phyloP scores from a whole-genome alignment of 345 rosid genomes.

The Ceriops decandra region DNA sequence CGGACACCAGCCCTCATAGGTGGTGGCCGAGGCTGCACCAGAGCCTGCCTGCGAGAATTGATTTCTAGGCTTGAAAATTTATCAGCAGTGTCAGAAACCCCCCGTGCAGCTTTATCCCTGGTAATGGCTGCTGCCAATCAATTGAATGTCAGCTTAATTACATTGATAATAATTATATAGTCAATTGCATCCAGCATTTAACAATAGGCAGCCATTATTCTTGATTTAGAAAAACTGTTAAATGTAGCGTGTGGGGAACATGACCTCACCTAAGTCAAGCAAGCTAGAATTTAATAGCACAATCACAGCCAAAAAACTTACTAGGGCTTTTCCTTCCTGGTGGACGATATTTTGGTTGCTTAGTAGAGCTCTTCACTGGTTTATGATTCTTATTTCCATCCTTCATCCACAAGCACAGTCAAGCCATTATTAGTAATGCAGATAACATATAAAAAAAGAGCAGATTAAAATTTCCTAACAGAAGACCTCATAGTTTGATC shows the following conservation, averaged over 20 bases:
- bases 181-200: not conserved
- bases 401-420: slow-evolving; percentile 24
- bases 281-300: not conserved
- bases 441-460: not conserved
- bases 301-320: slow-evolving; percentile 35
- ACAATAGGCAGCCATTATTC: not conserved
- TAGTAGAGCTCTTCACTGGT: slow-evolving; percentile 35
- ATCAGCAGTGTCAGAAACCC: slow-evolving; percentile 46
- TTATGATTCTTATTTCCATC: slow-evolving; percentile 48
- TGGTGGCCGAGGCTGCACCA: slow-evolving; percentile 37
- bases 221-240: too few species aligned
- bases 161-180: slow-evolving; percentile 1
- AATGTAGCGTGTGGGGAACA: too few species aligned
- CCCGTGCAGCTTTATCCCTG: slow-evolving; percentile 38
- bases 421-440: not conserved
- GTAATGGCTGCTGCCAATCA: slow-evolving; percentile 29
- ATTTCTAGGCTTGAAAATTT: slow-evolving; percentile 52
- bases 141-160: not conserved
- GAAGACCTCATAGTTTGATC: too few species aligned
- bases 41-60: slow-evolving; percentile 34
- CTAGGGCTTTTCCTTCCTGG: slow-evolving; percentile 75
- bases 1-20: slow-evolving; percentile 66
- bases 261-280: not conserved
- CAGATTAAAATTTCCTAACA: too few species aligned
- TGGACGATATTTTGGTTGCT: slow-evolving; percentile 59